Conservation (phyloP, 2,329 filamentous ascomycete species). For the Dryadomyces quercus-mongolicae region DNA sequence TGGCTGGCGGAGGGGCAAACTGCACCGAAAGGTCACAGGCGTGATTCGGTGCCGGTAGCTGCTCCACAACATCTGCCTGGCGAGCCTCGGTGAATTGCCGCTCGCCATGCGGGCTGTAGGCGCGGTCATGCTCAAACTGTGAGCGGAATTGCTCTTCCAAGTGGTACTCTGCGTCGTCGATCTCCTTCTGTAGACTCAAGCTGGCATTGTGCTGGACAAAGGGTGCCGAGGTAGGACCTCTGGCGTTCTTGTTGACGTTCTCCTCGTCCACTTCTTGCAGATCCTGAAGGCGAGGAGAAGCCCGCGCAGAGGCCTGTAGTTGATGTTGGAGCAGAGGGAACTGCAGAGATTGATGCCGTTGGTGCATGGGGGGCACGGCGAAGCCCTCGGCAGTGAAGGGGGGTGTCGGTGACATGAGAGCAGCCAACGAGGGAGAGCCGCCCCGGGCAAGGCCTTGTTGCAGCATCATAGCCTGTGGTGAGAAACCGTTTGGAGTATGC, state of each 20-base stretch:
- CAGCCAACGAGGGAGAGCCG: slow-evolving; percentile 52
- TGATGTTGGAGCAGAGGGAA: slow-evolving; percentile 44
- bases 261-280: slow-evolving; percentile 66
- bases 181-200: slow-evolving; percentile 67
- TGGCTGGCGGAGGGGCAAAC: slow-evolving; percentile 25
- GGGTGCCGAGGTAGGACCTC: slow-evolving; percentile 23
- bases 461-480: slow-evolving; percentile 40
- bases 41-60: slow-evolving; percentile 20
- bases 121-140: slow-evolving; percentile 61
- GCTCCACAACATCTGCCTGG: slow-evolving; percentile 9
- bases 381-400: slow-evolving; percentile 46
- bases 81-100: slow-evolving; percentile 18
- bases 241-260: slow-evolving; percentile 34
- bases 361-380: slow-evolving; percentile 30
- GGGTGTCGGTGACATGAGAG: slow-evolving; percentile 50
- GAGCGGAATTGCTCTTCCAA: slow-evolving; percentile 68
- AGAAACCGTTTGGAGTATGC: slow-evolving; percentile 47
- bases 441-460: slow-evolving; percentile 40
- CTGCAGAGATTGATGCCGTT: slow-evolving; percentile 48
- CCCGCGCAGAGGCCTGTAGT: slow-evolving; percentile 41
- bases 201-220: slow-evolving; percentile 56
- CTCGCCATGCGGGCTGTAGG: slow-evolving; percentile 54
- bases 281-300: slow-evolving; percentile 55
- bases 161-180: slow-evolving; percentile 78
- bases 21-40: slow-evolving; percentile 32